Conservation (phyloP, 176 grass and related monocot species). For the barley (Hordeum vulgare) region MorexV3_pseudomolecules_assembly NC_058524.1:615037724-615038223, state of each 20-base stretch:
- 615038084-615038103: no score
- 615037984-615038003: not conserved
- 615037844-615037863: not conserved
- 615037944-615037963: not conserved
- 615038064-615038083: no score
- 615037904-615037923: not conserved
- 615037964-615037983: not conserved
- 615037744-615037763: not conserved
- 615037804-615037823: no score
- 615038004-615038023: no score
- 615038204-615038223: no score
- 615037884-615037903: not conserved
- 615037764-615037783: not conserved
- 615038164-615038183: no score
- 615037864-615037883: not conserved
- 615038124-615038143: no score
- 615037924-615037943: not conserved
- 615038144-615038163: no score
- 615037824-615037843: not conserved
- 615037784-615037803: not conserved
- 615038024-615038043: no score
- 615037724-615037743: not conserved
- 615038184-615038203: no score
- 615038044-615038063: no score
- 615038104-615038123: no score